phyloP scores from a whole-genome alignment of 805 yeast genomes.

The Pichia pseudocactophila region DNA sequence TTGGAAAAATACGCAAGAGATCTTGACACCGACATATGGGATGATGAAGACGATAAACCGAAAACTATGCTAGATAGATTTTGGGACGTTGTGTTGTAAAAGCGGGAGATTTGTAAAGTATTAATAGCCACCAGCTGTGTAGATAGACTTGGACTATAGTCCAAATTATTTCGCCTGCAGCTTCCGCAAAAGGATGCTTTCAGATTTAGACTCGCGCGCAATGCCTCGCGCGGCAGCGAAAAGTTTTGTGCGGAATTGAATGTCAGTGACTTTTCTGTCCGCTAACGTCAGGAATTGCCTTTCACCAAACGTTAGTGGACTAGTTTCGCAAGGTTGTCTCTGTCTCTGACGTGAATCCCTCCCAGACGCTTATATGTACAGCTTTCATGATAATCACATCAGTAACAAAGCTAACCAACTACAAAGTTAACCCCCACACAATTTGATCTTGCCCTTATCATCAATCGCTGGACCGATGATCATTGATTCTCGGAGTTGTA shows the following conservation, averaged over 20 bases:
- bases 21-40: conserved; percentile 41
- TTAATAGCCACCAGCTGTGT: no score
- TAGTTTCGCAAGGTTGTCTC: conserved; percentile 57
- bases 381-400: no score
- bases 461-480: no score
- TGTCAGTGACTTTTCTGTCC: conserved; percentile 67
- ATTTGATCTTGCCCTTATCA: no score
- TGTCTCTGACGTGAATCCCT: conserved; percentile 52
- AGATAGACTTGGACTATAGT: no score
- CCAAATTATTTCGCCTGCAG: no score
- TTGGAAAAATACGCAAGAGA: conserved; percentile 11
- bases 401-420: no score
- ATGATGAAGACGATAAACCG: conserved; percentile 23
- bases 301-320: conserved; percentile 52
- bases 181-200: no score
- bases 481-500: no score
- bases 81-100: not conserved
- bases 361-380: no score
- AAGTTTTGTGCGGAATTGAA: conserved; percentile 52
- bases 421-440: no score
- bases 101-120: not conserved
- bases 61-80: not conserved
- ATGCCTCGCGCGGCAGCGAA: conserved; percentile 32
- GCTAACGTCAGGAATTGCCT: conserved; percentile 77
- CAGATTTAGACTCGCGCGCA: no score